Evolutionary conservation across 257 asterid species (phyloP).

Genomic region (Solanum pinnatisectum): DNA sequence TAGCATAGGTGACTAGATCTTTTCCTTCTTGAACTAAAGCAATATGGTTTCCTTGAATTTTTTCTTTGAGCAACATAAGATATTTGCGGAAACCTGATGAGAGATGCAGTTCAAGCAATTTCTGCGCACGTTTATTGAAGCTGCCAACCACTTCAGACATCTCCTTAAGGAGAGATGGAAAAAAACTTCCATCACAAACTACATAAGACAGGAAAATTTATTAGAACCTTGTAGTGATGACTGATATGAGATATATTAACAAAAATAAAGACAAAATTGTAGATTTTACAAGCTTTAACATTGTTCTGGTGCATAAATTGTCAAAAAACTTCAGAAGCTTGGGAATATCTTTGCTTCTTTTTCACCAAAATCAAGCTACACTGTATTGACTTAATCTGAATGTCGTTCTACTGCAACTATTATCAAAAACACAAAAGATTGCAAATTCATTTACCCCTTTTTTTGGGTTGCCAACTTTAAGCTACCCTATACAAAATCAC

Average conservation of each 20-base stretch:
- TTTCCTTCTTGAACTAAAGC: conserved; percentile 67
- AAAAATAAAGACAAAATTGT: not conserved
- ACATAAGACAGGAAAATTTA: not conserved
- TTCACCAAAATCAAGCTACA: not conserved
- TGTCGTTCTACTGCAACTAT: not conserved
- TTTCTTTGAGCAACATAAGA: conserved; percentile 53
- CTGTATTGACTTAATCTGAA: not conserved
- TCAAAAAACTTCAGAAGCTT: not conserved
- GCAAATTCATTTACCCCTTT: not conserved
- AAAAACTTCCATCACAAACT: conserved; percentile 95
- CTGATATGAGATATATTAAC: not conserved
- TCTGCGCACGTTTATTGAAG: conserved; percentile 67
- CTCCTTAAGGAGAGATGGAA: conserved; percentile 73
- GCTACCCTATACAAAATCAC: not conserved
- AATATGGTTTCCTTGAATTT: conserved; percentile 40
- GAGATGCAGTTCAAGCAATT: conserved; percentile 63
- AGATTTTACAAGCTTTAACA: not conserved
- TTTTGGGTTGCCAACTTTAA: not conserved
- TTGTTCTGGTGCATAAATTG: not conserved
- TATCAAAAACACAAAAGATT: not conserved
- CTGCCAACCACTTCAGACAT: conserved; percentile 87
- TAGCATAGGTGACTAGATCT: conserved; percentile 70
- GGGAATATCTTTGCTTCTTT: not conserved
- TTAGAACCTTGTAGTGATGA: not conserved
- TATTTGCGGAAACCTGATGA: conserved; percentile 65